Evolutionary conservation across 805 yeast species (phyloP), one percentile per base, ranked within the genome.

Genomic region (Teunomyces tritomae): DNA sequence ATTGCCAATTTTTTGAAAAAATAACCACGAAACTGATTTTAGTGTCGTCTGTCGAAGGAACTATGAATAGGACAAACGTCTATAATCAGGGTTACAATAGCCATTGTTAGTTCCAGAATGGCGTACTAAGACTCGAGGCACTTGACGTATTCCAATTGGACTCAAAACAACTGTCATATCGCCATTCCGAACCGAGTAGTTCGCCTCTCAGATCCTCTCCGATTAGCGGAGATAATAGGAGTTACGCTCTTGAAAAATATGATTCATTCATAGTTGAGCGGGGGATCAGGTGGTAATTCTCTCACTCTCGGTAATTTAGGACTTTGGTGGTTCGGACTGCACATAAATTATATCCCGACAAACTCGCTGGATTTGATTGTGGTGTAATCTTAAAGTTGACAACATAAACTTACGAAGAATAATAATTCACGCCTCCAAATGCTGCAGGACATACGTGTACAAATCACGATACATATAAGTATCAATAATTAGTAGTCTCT

Each of bases 201-300:
- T 32, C 8, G 39, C 7, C 27, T 13, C 9, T 5, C 20, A 37
- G 40, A 37, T 37, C 40, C 14, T 37, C 27, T 11, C 9, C 29
- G 40, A 37, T 37, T 37, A 37, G 40, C 27, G 40, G 29, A n/a
- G 11, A 26, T 24, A 37, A 37, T 37, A 37, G 40, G 40, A 37
- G 29, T 16, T 26, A 26, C 10, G 11, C 3, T 26, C 10, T 9
- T 37, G 40, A 26, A 37, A 37, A 37, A 37, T 37, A 37, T 37
- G 17, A 37, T 37, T 24, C 20, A 24, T 11, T 24, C 14, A 26
- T 8, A 11, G 40, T 26, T 20, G 34, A 13, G 34, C 14, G 34
- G 34, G 14, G n/a, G 8, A 5, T 6, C 17, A 32, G 10, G 24
- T 20, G 24, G 24, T 20, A 4, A 5, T 20, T 20, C 24, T 20